These are phyloP conservation scores for Pythium biforme DNA, from an alignment of 352 stramenopile species.

Conservation along the genomic window DNA sequence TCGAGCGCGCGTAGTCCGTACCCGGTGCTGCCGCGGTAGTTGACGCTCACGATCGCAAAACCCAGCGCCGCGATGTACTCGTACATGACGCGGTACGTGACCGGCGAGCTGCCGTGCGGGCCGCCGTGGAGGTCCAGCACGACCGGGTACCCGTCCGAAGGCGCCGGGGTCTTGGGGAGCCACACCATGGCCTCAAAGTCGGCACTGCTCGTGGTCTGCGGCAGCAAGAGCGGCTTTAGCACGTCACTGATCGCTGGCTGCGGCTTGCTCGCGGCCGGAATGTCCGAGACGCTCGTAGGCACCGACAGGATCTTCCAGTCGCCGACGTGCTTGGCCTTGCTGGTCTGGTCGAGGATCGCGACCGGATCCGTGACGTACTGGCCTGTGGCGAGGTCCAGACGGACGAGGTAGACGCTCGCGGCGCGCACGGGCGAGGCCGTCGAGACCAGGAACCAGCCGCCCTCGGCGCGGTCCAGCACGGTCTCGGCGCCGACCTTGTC, in stretches of 20 bases:
- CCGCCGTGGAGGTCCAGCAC: constrained; percentile 91
- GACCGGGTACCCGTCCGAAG: constrained; percentile 59
- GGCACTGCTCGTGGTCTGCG: constrained; percentile 41
- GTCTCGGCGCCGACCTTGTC: constrained; percentile 43
- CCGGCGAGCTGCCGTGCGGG: constrained; percentile 87
- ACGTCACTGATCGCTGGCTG: constrained; percentile 30
- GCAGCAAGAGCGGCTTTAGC: constrained; percentile 49
- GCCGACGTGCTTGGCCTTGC: constrained; percentile 37
- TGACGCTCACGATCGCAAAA: constrained; percentile 93
- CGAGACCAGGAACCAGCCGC: constrained; percentile 44
- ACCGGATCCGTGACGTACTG: constrained; percentile 38
- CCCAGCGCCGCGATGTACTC: constrained; percentile 87
- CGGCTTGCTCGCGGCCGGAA: constrained; percentile 35
- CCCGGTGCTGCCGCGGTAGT: constrained; percentile 95
- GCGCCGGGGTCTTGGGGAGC: constrained; percentile 40
- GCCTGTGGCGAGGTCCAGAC: constrained; percentile 43
- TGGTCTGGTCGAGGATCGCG: constrained; percentile 49
- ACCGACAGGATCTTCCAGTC: constrained; percentile 66
- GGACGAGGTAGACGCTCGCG: constrained; percentile 54
- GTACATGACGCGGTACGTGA: constrained; percentile 85
- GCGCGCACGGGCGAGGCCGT: constrained; percentile 56
- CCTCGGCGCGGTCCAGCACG: constrained; percentile 40
- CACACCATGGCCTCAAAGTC: constrained; percentile 82
- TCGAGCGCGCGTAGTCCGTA: constrained; percentile 91
- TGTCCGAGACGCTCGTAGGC: constrained; percentile 47